Percentiles rank a stretch among this genome's conserved stretches.
Conservation (phyloP, 495 filamentous ascomycete species). For the Thermothielavioides terrestris region DNA sequence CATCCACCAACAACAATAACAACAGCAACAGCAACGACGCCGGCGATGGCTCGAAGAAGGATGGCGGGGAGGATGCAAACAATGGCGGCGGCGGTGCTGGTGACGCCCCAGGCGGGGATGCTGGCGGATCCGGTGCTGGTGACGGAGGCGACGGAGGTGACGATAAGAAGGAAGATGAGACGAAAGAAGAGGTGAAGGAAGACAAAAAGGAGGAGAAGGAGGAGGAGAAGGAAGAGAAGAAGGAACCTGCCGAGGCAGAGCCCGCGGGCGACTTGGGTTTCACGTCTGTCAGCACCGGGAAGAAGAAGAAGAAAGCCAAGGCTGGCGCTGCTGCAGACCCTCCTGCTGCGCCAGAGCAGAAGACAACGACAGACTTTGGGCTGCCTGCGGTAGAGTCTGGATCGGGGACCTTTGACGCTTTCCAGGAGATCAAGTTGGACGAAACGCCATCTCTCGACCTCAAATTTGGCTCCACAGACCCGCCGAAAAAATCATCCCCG, state of each 20-base stretch:
- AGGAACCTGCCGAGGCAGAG: conserved; percentile 11
- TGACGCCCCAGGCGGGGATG: conserved; percentile 7
- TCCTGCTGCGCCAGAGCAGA: conserved; percentile 12
- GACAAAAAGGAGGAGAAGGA: conserved; percentile 21
- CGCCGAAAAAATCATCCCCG: conserved; percentile 17
- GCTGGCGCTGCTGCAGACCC: conserved; percentile 18
- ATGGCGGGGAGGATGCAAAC: conserved; percentile 21
- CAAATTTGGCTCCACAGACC: conserved; percentile 27
- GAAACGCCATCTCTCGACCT: conserved; percentile 32
- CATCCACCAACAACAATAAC: conserved; percentile 5
- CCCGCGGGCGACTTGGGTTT: conserved; percentile 17
- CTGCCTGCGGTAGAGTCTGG: conserved; percentile 13
- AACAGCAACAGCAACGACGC: conserved; percentile 14
- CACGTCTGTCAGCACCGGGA: neutral
- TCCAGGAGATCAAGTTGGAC: conserved; percentile 45
- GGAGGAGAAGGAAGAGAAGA: conserved; percentile 15
- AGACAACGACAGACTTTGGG: conserved; percentile 11
- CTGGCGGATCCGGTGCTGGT: conserved; percentile 16
- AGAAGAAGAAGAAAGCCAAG: conserved; percentile 41
- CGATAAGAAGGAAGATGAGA: conserved; percentile 18
- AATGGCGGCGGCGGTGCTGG: conserved; percentile 17
- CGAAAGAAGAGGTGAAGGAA: conserved; percentile 28
- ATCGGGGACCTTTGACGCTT: conserved; percentile 22
- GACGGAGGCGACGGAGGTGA: conserved; percentile 23
- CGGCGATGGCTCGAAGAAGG: conserved; percentile 41